These are phyloP conservation scores for Gillenia trifoliata DNA, from an alignment of 306 rosid genomes.

Conservation along the genomic window DNA sequence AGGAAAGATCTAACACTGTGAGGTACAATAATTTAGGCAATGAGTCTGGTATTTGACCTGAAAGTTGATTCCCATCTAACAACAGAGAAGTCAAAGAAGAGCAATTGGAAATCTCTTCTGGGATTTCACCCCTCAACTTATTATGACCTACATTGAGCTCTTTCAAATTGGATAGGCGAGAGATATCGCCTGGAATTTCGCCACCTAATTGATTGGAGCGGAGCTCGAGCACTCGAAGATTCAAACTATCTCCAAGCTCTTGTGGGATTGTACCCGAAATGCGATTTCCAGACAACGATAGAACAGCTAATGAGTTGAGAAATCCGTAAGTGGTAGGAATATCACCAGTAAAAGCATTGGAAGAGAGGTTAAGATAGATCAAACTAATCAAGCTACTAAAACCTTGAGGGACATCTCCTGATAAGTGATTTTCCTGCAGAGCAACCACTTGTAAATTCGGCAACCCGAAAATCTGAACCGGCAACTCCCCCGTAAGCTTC, in stretches of 20 bases:
- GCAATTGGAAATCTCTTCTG: constrained; percentile 54
- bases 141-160: constrained; percentile 66
- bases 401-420: constrained; percentile 76
- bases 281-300: constrained; percentile 51
- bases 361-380: constrained; percentile 52
- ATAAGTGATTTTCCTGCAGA: constrained; percentile 53
- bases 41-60: constrained; percentile 57
- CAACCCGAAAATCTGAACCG: constrained; percentile 66
- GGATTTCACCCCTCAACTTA: constrained; percentile 58
- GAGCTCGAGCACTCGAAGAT: constrained; percentile 62
- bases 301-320: constrained; percentile 45
- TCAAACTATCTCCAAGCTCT: constrained; percentile 63
- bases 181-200: constrained; percentile 43
- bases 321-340: constrained; percentile 71
- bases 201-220: constrained; percentile 44
- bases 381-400: constrained; percentile 70
- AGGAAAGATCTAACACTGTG: constrained; percentile 46
- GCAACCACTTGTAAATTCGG: constrained; percentile 63
- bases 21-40: constrained; percentile 50
- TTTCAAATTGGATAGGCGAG: constrained; percentile 38
- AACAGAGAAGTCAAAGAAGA: constrained; percentile 45
- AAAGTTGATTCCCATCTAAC: constrained; percentile 52
- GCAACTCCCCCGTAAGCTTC: constrained; percentile 63
- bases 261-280: constrained; percentile 51
- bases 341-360: constrained; percentile 50